Base-by-base conservation (phyloP, 495 filamentous ascomycete species). In the Tuber umbilicatum region DNA sequence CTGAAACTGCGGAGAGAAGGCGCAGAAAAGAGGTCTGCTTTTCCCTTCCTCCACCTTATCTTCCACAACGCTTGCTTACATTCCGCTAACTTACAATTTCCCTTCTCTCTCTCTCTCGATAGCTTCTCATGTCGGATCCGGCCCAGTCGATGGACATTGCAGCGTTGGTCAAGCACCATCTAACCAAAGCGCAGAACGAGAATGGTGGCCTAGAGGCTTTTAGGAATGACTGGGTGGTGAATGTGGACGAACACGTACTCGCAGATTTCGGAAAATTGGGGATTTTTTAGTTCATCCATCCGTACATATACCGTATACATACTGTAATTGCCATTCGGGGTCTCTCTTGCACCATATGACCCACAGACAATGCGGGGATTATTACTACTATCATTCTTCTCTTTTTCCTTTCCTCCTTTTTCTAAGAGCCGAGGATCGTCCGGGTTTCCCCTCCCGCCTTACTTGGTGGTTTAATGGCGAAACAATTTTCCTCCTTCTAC, bases 181-280 rank as follows among this genome's bases (percentile, higher is more conserved):
- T 98, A 71, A 84, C 87, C n/a, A 83, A 86, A 2, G 84, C 91
- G n/a, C 88, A 97, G 73, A 84, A 84, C 73, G 84, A 86, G 6
- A 88, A 86, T 74, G 94, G 94, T 5, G 93, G 94, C 2, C 87
- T 89, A 70, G 87, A 90, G 79, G 85, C 83, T 23, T 97, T 97
- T 83, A 86, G 90, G 83, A 86, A 88, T 68, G 87, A 92, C 68
- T 97, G 91, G 91, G 83, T 92, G n/a, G 86, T 86, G n/a, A 93
- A 96, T 85, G 93, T 97, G 45, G 95, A 98, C 84, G 85, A 86
- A 64, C 90, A 96, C 64, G 92, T 98, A 3, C 77, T 97, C 72
- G 81, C 81, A 27, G 89, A 86, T 1, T 99, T 97, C 83, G 85
- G 83, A 42, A 86, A 85, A 40, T 79, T 90, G 80, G 86, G 86